Percentiles rank a stretch among this genome's conserved stretches.
phyloP scores from a whole-genome alignment of 768 basidiomycete genomes.

The Austroboletus eburneus region DNA sequence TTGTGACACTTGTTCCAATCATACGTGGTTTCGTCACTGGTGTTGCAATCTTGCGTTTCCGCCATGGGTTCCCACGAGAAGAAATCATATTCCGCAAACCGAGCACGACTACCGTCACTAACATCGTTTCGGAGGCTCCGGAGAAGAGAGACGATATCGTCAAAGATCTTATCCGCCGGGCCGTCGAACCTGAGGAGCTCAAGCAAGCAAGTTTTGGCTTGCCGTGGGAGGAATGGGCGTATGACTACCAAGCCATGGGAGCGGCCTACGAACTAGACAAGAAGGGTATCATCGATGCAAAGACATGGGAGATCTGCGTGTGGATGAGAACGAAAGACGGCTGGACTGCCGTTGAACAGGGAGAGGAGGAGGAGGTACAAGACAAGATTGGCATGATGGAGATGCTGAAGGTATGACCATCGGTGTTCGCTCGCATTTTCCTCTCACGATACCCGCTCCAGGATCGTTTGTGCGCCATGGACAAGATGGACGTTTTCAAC shows the following conservation, averaged over 20 bases:
- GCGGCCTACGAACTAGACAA: conserved; percentile 20
- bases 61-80: conserved; percentile 25
- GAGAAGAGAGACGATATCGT: conserved; percentile 25
- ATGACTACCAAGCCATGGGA: conserved; percentile 30
- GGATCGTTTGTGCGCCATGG: conserved; percentile 29
- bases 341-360: conserved; percentile 29
- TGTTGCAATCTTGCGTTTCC: conserved; percentile 18
- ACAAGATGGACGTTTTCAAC: conserved; percentile 26
- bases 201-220: conserved; percentile 22
- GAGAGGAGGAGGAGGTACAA: conserved; percentile 17
- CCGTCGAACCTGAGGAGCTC: conserved; percentile 28
- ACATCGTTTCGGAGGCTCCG: conserved; percentile 19
- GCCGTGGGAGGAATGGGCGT: conserved; percentile 32
- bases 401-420: conserved; percentile 22
- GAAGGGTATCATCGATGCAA: conserved; percentile 16
- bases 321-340: conserved; percentile 30
- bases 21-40: conserved; percentile 21
- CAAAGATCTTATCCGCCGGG: conserved; percentile 26
- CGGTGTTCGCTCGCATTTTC: background rate
- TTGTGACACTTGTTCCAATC: conserved; percentile 23
- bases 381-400: conserved; percentile 28
- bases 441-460: conserved; percentile 6
- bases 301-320: conserved; percentile 29
- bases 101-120: conserved; percentile 23
- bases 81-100: conserved; percentile 31